These are phyloP conservation scores for Neofusicoccum cordaticola DNA, from an alignment of 2,329 filamentous ascomycete species.

Conservation along the genomic window DNA sequence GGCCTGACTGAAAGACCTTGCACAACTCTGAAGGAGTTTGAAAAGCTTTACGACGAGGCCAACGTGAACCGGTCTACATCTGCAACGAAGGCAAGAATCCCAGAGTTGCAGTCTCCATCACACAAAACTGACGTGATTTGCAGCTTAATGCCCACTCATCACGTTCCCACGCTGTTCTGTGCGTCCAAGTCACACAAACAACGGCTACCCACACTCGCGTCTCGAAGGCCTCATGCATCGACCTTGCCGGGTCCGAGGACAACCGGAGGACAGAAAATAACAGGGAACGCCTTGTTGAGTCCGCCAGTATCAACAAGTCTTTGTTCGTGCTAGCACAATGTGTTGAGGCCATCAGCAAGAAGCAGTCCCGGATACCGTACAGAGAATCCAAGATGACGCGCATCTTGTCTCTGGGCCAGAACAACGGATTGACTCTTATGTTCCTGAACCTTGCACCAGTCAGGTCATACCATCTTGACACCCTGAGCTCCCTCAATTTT, in stretches of 20 bases:
- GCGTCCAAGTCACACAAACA: slow-evolving; percentile 80
- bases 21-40: slow-evolving; percentile 83
- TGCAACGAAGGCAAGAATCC: slow-evolving; percentile 65
- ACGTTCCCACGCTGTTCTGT: slow-evolving; percentile 84
- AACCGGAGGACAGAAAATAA: slow-evolving; percentile 92
- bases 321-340: slow-evolving; percentile 92
- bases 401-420: slow-evolving; percentile 87
- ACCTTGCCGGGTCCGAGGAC: slow-evolving; percentile 92
- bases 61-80: slow-evolving; percentile 89
- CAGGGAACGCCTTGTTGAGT: slow-evolving; percentile 89
- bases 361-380: slow-evolving; percentile 77
- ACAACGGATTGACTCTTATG: slow-evolving; percentile 94
- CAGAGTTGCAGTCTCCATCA: neutral
- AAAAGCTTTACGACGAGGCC: slow-evolving; percentile 83
- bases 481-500: slow-evolving; percentile 88
- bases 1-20: slow-evolving; percentile 82
- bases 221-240: slow-evolving; percentile 89
- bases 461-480: slow-evolving; percentile 91
- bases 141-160: slow-evolving; percentile 85
- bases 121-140: neutral
- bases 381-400: slow-evolving; percentile 96
- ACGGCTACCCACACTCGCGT: slow-evolving; percentile 64
- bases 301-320: slow-evolving; percentile 95
- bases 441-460: slow-evolving; percentile 89
- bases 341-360: slow-evolving; percentile 86